These are phyloP conservation scores for Sesbania bispinosa DNA, from an alignment of 306 rosid genomes.

Conservation along the genomic window DNA sequence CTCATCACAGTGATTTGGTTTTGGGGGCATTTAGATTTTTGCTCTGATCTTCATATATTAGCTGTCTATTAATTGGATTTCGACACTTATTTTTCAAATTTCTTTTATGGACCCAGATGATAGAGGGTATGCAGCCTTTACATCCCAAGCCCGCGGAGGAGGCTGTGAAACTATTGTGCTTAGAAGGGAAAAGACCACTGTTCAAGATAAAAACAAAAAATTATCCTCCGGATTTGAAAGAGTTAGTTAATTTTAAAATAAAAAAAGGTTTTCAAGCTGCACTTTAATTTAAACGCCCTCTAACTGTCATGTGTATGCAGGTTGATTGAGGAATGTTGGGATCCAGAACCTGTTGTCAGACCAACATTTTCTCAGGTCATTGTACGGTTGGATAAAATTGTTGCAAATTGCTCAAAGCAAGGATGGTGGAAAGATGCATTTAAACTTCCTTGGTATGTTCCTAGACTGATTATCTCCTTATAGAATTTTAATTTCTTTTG, in stretches of 20 bases:
- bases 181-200: conserved; percentile 76
- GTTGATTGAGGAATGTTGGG: conserved; percentile 97
- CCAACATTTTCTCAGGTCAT: conserved; percentile 87
- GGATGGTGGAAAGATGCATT: conserved; percentile 99
- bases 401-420: conserved; percentile 82
- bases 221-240: conserved; percentile 86
- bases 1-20: background rate
- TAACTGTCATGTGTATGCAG: conserved; percentile 49
- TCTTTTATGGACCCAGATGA: conserved; percentile 53
- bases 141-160: conserved; percentile 74
- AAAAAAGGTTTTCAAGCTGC: conserved; percentile 8
- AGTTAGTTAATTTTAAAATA: conserved; percentile 52
- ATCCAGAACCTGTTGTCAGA: conserved; percentile 71
- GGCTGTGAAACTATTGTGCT: conserved; percentile 56
- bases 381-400: conserved; percentile 78
- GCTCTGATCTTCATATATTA: background rate
- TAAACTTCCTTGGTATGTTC: conserved; percentile 91
- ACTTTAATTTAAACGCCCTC: conserved; percentile 16
- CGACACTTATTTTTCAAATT: background rate
- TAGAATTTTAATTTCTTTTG: conserved; percentile 5
- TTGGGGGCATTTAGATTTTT: background rate
- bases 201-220: conserved; percentile 76
- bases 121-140: conserved; percentile 78
- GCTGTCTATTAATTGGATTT: background rate
- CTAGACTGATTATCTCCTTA: background rate